Conservation (phyloP, 2,329 filamentous ascomycete genomes). For the Aspergillus flavus region DNA sequence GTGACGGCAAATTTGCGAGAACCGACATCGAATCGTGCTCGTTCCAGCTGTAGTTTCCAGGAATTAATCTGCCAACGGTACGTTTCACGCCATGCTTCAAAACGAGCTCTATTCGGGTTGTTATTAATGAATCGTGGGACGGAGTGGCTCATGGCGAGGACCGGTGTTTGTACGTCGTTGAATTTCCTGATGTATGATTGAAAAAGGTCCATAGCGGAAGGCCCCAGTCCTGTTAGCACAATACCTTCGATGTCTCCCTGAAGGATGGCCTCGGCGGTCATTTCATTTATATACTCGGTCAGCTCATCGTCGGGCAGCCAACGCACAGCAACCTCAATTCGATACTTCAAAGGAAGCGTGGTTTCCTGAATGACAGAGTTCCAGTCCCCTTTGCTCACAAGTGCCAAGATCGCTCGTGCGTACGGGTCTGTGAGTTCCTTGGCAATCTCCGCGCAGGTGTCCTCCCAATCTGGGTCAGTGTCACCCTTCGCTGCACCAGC, state of each 20-base stretch:
- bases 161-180: conserved; percentile 64
- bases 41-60: conserved; percentile 63
- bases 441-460: conserved; percentile 64
- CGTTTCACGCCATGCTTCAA: conserved; percentile 62
- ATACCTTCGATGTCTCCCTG: conserved; percentile 64
- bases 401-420: conserved; percentile 62
- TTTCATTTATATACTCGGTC: conserved; percentile 57
- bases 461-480: conserved; percentile 60
- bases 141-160: conserved; percentile 61
- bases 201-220: conserved; percentile 61
- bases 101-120: conserved; percentile 53
- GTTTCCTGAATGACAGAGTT: conserved; percentile 58
- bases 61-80: conserved; percentile 64
- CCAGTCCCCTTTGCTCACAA: conserved; percentile 64
- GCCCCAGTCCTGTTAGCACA: conserved; percentile 62
- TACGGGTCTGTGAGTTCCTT: conserved; percentile 65
- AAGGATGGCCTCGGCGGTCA: conserved; percentile 53
- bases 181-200: conserved; percentile 62
- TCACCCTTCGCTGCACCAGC: conserved; percentile 48
- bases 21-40: conserved; percentile 61
- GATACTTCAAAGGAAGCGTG: conserved; percentile 61
- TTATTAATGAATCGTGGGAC: conserved; percentile 62
- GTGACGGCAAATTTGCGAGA: conserved; percentile 57
- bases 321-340: conserved; percentile 63
- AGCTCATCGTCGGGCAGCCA: conserved; percentile 51